Evolutionary conservation across 208 protist genomes (phyloP), one percentile per base, ranked within the genome.

Genomic region (Tritrichomonas musculus): DNA sequence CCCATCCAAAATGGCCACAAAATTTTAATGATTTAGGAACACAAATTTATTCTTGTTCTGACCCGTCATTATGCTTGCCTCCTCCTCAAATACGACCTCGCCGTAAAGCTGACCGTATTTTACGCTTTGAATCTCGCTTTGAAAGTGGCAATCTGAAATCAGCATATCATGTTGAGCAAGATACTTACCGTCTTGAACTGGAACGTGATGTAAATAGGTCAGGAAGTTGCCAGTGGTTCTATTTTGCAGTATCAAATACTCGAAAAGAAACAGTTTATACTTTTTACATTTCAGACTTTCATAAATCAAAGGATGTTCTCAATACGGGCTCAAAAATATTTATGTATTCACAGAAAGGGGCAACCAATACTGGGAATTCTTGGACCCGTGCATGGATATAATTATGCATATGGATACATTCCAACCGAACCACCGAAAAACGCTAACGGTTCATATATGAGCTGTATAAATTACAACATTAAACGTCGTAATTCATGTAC

Each of bases 141-240:
- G 77, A 88, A 88, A 88, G 77, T 49, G 77, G 77, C 33, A 88
- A 88, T 88, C 39, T 88, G 17, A 33, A 25, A n/a, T 44, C 33
- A 53, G 77, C 44, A 22, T 88, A 57, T 88, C 30, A 88, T 57
- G 1, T 88, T 9, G 27, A 47, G 5, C n/a, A 47, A 36, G 25
- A 88, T 39, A 88, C n/a, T n/a, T 88, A 88, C 30, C 41, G 41
- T 39, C 57, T 53, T 30, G n/a, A 47, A 41, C 47, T 88, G 1
- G 77, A 88, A 57, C 57, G 57, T 39, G 77, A 88, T 57, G 13
- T 22, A 39, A 88, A 88, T 49, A 33, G 27, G 36, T 88, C 77
- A 57, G 77, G 47, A 41, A 47, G n/a, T 39, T 88, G 77, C 30
- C 77, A 88, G 57, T 88, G 77, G 77, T 88, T 88, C 57, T 88